These are phyloP conservation scores for Phytophthora cajani DNA, from an alignment of 352 stramenopile genomes.

Conservation along the genomic window DNA sequence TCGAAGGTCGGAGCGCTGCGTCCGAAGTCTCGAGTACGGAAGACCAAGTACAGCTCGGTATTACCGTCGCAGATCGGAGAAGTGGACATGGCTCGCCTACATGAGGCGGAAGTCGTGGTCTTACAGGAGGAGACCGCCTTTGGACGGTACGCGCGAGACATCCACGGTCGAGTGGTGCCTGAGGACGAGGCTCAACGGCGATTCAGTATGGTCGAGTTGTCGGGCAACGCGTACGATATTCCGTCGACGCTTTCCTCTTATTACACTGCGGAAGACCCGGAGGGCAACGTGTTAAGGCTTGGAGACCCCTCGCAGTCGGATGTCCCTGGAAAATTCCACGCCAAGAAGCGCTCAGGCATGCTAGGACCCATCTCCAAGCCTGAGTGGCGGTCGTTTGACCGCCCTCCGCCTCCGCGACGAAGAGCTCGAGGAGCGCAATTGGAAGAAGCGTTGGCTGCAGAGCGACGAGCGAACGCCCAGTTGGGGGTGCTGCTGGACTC, in stretches of 20 bases:
- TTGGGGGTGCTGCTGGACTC: constrained; percentile 57
- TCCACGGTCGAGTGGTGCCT: constrained; percentile 74
- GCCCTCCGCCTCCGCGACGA: constrained; percentile 44
- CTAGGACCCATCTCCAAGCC: constrained; percentile 75
- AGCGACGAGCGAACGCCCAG: constrained; percentile 49
- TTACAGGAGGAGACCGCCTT: constrained; percentile 74
- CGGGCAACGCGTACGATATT: constrained; percentile 52
- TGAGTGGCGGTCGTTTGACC: constrained; percentile 38
- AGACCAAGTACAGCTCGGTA: constrained; percentile 29
- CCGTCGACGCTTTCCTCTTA: constrained; percentile 18
- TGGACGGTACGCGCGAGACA: constrained; percentile 71
- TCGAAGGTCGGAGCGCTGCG: constrained; percentile 13
- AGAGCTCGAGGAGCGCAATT: constrained; percentile 75
- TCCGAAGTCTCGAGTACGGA: constrained; percentile 20
- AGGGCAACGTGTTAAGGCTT: constrained; percentile 14
- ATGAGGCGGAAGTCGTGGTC: constrained; percentile 68
- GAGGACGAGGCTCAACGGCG: constrained; percentile 60
- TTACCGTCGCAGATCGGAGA: constrained; percentile 82
- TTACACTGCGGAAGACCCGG: constrained; percentile 19
- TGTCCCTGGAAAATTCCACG: constrained; percentile 43
- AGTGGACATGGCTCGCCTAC: constrained; percentile 83
- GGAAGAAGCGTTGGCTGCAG: constrained; percentile 66
- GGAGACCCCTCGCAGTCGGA: constrained; percentile 7
- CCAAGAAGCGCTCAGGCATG: constrained; percentile 75
- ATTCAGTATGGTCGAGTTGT: constrained; percentile 68